Conservation (phyloP, 225 moss, liverwort and hornwort genomes). For the Sphagnum contortum region DNA sequence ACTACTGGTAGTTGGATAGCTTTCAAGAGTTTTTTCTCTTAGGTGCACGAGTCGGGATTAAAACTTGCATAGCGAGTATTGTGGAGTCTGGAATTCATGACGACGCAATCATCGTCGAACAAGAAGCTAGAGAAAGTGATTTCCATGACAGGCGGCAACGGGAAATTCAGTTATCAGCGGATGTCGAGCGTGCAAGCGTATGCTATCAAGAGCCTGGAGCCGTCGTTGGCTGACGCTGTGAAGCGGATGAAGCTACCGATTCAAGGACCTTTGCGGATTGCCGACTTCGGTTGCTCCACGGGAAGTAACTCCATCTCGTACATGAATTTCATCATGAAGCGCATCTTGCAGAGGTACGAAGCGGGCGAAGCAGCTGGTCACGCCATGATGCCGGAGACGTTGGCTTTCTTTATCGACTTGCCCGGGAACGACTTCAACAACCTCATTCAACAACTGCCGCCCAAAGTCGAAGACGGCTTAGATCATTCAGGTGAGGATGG, state of each 20-base stretch:
- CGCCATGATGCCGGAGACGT: not conserved
- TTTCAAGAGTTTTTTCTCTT: too few relatives aligned
- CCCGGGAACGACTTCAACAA: slow-evolving; percentile 8
- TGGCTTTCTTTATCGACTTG: slow-evolving; percentile 1
- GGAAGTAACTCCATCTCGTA: not conserved
- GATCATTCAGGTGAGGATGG: not conserved
- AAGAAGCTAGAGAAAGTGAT: too few relatives aligned
- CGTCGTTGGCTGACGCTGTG: not conserved
- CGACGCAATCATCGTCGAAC: too few relatives aligned
- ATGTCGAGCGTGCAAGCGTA: slow-evolving; percentile 3
- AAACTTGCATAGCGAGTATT: too few relatives aligned
- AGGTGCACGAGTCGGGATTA: too few relatives aligned
- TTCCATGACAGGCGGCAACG: slow-evolving; percentile 2
- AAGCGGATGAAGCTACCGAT: not conserved
- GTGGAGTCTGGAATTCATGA: too few relatives aligned
- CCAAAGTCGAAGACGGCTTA: not conserved
- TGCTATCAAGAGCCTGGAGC: not conserved
- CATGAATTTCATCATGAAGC: not conserved
- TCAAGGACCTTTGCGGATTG: not conserved
- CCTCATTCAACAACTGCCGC: slow-evolving; percentile 3
- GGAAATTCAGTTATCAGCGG: slow-evolving; percentile 1
- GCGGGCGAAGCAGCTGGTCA: too few relatives aligned
- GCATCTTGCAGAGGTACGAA: not conserved
- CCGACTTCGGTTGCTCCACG: slow-evolving; percentile 3
- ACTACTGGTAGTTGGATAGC: too few relatives aligned